Conservation (phyloP, 768 basidiomycete species). For the Termitomyces sp. region DNA sequence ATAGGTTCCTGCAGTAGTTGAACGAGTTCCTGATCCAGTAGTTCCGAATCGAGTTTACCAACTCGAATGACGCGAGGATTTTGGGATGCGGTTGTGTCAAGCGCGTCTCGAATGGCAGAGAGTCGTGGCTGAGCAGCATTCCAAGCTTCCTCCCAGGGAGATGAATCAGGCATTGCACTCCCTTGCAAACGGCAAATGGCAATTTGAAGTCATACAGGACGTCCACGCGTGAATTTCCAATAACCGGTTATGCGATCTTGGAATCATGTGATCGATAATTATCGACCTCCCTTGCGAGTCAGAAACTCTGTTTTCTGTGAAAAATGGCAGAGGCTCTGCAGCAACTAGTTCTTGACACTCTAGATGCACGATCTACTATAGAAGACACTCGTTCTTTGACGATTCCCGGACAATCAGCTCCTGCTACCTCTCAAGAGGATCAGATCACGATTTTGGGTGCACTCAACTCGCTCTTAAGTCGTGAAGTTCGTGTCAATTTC, state of each 20-base stretch:
- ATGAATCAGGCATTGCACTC: conserved; percentile 13
- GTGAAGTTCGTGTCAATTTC: conserved; percentile 54
- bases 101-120: conserved; percentile 35
- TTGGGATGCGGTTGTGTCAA: conserved; percentile 25
- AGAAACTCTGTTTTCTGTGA: conserved; percentile 4
- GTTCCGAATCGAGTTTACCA: conserved; percentile 85
- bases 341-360: conserved; percentile 68
- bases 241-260: background rate
- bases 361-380: conserved; percentile 52
- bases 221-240: background rate
- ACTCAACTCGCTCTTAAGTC: conserved; percentile 82
- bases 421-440: conserved; percentile 62
- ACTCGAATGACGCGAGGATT: conserved; percentile 64
- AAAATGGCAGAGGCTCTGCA: conserved; percentile 76
- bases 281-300: conserved; percentile 2
- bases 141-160: conserved; percentile 61
- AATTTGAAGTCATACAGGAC: background rate
- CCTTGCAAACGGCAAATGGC: conserved; percentile 10
- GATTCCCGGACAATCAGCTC: conserved; percentile 55
- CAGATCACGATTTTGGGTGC: conserved; percentile 87
- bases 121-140: conserved; percentile 51
- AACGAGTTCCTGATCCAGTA: conserved; percentile 85
- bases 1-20: conserved; percentile 81
- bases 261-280: conserved; percentile 4
- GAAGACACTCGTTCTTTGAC: conserved; percentile 63